phyloP scores from a whole-genome alignment of 768 basidiomycete genomes.

The Tulasnella sp. region DNA sequence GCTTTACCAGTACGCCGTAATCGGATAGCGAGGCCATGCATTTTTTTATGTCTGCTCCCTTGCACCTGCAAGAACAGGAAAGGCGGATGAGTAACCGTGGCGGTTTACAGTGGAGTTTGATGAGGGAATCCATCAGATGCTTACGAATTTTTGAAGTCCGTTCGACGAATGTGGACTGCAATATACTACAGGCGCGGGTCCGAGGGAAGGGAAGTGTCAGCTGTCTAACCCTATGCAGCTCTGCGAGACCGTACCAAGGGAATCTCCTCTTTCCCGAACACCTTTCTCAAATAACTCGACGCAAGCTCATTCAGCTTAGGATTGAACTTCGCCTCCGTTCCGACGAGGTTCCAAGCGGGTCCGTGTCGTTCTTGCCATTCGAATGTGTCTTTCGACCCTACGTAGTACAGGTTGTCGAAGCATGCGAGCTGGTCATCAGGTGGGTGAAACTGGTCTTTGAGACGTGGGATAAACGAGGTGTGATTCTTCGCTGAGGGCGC shows the following conservation, averaged over 20 bases:
- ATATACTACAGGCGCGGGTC: constrained; percentile 5
- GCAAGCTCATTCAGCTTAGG: background rate
- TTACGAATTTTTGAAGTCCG: constrained; percentile 12
- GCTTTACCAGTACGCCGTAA: constrained; percentile 6
- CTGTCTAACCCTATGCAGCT: too few relatives aligned
- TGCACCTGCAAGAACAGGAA: background rate
- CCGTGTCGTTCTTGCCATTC: constrained; percentile 34
- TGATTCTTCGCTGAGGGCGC: background rate
- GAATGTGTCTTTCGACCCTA: background rate
- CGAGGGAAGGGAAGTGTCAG: background rate
- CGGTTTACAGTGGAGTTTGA: background rate
- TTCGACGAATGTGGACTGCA: constrained; percentile 15
- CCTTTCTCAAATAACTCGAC: background rate
- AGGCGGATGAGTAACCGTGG: background rate
- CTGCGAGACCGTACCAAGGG: background rate
- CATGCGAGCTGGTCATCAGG: constrained; percentile 34
- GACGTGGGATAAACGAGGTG: background rate
- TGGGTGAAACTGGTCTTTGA: constrained; percentile 6
- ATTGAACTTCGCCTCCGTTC: background rate
- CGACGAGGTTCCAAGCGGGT: constrained; percentile 33
- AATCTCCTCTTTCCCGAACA: background rate
- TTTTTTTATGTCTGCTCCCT: background rate
- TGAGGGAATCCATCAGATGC: background rate
- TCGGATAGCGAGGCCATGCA: background rate
- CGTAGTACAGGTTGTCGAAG: constrained; percentile 34